Base-by-base conservation (phyloP, 164 flowering plant species). In the Echeveria elegans region DNA sequence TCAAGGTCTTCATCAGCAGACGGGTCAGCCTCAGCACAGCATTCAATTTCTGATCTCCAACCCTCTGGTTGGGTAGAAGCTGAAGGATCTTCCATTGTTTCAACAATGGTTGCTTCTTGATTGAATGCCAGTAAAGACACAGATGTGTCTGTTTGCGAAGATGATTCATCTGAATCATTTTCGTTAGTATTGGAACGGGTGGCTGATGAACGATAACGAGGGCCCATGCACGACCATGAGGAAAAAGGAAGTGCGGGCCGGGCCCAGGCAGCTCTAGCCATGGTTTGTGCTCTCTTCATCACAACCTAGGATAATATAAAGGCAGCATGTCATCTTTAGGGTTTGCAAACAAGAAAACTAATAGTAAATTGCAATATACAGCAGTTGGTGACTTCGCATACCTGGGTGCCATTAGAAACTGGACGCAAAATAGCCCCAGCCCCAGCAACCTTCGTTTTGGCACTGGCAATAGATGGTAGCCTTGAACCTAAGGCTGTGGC, bases 151-250 rank as follows among this genome's bases (percentile, higher is more conserved):
- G 62, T 65, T 61, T 21, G 48, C 7, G 60, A 12, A 19, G 77
- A 45, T 66, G 81, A 65, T 28, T 73, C 78, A 18, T 64, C 60
- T 24, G 70, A 73, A 43, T 63, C 75, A 29, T 69, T 82, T 50
- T 70, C 82, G 7, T 73, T 71, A 9, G 79, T 23, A 53, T 67
- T 74, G 21, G 81, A 72, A 66, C 23, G 66, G 69, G 73, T 61
- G 47, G 75, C 72, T 21, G 81, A 43, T 24, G 73, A 64, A 26
- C 89, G 87, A 48, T 81, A 88, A 26, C 96, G 94, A 26, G 92
- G 88, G 16, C 96, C 94, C 59, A 90, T 90, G 80, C 98, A 93
- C 60, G 98, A 89, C 97, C 97, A 93, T 18, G 97, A 84, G 41
- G 93, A 81, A 61, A 90, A 72, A 41, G 60, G 69, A 31, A 90